Percentiles rank a stretch among this genome's conserved stretches.
Evolutionary conservation across 1,284 basidiomycete genomes (phyloP).

Genomic region (Tilletia caries): DNA sequence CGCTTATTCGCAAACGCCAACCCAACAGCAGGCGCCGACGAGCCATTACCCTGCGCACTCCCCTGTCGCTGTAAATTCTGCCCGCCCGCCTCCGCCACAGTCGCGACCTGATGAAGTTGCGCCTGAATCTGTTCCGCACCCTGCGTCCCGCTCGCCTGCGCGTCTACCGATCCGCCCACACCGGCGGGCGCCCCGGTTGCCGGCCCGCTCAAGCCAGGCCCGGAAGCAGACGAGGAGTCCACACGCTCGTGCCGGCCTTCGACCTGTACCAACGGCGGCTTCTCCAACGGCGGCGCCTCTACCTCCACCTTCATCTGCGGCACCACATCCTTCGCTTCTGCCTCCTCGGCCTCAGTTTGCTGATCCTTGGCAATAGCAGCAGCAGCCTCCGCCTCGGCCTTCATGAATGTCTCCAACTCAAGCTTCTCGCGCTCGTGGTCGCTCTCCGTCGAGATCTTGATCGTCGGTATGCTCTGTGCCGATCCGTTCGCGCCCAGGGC

Average conservation of each 20-base stretch:
- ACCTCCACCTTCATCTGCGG: constrained; percentile 21
- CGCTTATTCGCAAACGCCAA: constrained; percentile 95
- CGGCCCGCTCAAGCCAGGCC: background rate
- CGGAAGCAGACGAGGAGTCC: constrained; percentile 20
- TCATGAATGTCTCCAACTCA: constrained; percentile 48
- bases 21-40: constrained; percentile 55
- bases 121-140: constrained; percentile 20
- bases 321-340: background rate
- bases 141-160: constrained; percentile 16
- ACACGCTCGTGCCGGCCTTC: constrained; percentile 38
- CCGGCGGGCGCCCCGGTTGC: background rate
- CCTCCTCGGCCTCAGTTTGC: background rate
- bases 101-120: constrained; percentile 12
- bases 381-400: constrained; percentile 36
- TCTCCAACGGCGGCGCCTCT: constrained; percentile 52
- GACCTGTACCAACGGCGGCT: constrained; percentile 52
- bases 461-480: constrained; percentile 69
- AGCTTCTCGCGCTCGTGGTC: constrained; percentile 61
- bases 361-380: background rate
- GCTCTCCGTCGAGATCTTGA: constrained; percentile 81
- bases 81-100: background rate
- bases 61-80: constrained; percentile 11
- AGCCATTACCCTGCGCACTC: constrained; percentile 13
- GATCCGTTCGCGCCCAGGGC: constrained; percentile 32
- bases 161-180: background rate